These are phyloP conservation scores for Podospora pseudocomata DNA, from an alignment of 495 filamentous ascomycete genomes.

Conservation along the genomic window DNA sequence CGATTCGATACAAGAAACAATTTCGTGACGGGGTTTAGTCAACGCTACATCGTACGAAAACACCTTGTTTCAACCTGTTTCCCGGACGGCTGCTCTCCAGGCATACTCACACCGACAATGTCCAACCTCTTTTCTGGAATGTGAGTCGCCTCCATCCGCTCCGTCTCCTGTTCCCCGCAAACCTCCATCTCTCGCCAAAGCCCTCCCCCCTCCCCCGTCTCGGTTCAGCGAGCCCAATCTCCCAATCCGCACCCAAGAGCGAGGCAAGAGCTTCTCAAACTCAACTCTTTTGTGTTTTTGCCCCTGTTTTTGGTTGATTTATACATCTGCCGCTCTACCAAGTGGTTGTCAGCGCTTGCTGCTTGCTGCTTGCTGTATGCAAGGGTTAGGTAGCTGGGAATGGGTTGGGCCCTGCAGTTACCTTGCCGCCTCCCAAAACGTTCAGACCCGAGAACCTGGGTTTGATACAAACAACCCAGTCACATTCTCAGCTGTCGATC, in stretches of 20 bases:
- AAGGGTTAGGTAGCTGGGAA: not conserved
- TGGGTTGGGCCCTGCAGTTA: not conserved
- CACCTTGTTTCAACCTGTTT: conserved; percentile 4
- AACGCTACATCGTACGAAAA: conserved; percentile 11
- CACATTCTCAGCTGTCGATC: not conserved
- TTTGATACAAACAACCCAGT: not conserved
- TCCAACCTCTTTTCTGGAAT: conserved; percentile 77
- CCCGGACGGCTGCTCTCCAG: not conserved
- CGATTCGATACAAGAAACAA: conserved; percentile 3
- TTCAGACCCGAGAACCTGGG: not conserved
- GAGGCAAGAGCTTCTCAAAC: conserved; percentile 18
- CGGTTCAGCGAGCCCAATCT: conserved; percentile 3
- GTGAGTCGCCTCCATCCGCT: conserved; percentile 50
- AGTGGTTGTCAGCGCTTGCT: not conserved
- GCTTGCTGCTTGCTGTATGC: not conserved
- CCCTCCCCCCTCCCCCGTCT: not conserved
- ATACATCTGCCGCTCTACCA: not conserved
- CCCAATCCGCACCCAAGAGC: conserved; percentile 9
- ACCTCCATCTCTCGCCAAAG: conserved; percentile 4
- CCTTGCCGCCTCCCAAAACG: not conserved
- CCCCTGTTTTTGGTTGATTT: not conserved
- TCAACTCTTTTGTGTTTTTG: not conserved
- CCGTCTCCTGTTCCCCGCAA: conserved; percentile 17
- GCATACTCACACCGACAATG: conserved; percentile 46
- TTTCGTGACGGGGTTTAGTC: conserved; percentile 4